Base-by-base conservation (phyloP, 768 basidiomycete genomes). In the Phylloporus rhodoxanthus region DNA sequence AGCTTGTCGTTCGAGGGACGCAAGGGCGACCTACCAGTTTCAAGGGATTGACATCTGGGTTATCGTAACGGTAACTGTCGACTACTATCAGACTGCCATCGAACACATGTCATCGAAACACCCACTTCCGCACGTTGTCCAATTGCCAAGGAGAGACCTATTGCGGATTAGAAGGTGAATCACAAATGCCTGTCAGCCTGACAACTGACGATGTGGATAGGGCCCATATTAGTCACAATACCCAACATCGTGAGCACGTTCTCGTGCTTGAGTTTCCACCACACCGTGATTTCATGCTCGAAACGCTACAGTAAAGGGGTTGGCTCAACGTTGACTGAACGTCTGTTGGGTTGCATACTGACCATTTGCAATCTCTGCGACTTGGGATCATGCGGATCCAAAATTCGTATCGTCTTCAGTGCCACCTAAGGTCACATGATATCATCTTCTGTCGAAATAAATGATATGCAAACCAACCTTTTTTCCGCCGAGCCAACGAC, bases 111-210 rank as follows among this genome's bases (percentile, higher is more conserved):
- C 19, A 30, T 11, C 39, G 19, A 29, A 9, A 36, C 30, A 51
- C 71, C 48, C 55, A 79, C 81, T 75, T 73, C 1, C 76, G 67
- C 17, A 80, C 74, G 57, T 82, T 79, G 55, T 80, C 74, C 30
- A 72, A 69, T 66, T 81, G 79, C 81, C 81, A 83, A 5, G 80
- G 78, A 9, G 81, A 81, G 28, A 83, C 79, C 79, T 81, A 43
- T 30, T 15, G 23, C 8, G 32, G 45, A 34, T 50, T 33, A 49
- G 41, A 30, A 5, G 15, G 5, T 14, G 26, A 3, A 5, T 47
- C 28, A 8, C 15, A 48, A 47, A 44, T 32, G 17, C 8, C 28
- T 0, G 48, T 39, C 8, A 8, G 28, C 13, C 8, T 5, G 25
- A 36, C 34, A 28, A 50, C 63, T 13, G 57, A 71, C 80, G 60